Conservation (phyloP, 345 rosid genomes). For the Adansonia digitata region DNA sequence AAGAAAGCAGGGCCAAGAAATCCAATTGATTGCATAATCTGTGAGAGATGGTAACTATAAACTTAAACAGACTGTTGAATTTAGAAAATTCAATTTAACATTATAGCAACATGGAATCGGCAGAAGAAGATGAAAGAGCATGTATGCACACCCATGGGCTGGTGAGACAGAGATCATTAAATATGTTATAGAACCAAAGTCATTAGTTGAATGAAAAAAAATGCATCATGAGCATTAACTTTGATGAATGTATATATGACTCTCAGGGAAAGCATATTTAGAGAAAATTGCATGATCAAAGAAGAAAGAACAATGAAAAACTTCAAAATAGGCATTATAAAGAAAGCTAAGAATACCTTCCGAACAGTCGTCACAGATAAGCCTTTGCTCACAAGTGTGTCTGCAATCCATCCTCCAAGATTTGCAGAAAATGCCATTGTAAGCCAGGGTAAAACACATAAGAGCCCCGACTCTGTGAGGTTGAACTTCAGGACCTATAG, state of each 20-base stretch:
- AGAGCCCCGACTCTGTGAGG: constrained; percentile 79
- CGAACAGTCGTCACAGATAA: constrained; percentile 74
- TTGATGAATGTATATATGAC: neutral
- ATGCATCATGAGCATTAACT: neutral
- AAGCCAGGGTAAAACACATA: constrained; percentile 88
- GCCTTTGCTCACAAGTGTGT: constrained; percentile 86
- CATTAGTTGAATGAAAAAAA: neutral
- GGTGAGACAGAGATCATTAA: neutral
- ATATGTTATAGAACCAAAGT: neutral
- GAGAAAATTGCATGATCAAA: neutral
- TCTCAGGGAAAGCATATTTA: neutral
- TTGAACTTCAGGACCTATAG: constrained; percentile 81
- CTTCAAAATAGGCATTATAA: neutral
- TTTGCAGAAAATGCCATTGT: constrained; percentile 96
- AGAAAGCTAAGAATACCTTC: constrained; percentile 48
- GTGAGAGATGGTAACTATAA: constrained; percentile 15
- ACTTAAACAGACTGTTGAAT: neutral
- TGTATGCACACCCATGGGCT: neutral
- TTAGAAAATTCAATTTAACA: neutral
- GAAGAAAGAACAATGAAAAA: neutral
- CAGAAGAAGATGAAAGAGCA: neutral
- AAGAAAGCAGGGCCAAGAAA: constrained; percentile 98
- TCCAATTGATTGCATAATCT: constrained; percentile 96
- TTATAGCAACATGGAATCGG: neutral
- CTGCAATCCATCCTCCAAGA: constrained; percentile 94